A percentile compares a stretch with the other conserved stretches of the same genome.
These are phyloP conservation scores for Macrophomina pseudophaseolina DNA, from an alignment of 2,329 filamentous ascomycete species.

Conservation along the genomic window DNA sequence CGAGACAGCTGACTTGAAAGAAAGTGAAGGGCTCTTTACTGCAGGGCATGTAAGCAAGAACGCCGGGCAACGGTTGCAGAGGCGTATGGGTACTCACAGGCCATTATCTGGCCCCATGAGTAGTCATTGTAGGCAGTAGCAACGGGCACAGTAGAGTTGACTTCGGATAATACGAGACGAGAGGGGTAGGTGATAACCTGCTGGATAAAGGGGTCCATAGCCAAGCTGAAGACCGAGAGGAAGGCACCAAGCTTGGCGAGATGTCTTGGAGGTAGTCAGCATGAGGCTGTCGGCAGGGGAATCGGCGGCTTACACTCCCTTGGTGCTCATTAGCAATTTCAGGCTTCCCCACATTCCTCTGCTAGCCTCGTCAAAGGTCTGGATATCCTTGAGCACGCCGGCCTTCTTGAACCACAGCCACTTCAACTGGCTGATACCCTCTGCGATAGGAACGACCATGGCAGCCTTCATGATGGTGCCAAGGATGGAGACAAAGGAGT, in stretches of 20 bases:
- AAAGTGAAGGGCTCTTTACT: conserved; percentile 12
- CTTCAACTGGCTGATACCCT: conserved; percentile 45
- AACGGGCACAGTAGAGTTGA: conserved; percentile 13
- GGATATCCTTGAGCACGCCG: conserved; percentile 21
- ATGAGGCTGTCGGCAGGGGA: background rate
- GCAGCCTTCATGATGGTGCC: conserved; percentile 39
- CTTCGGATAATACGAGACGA: background rate
- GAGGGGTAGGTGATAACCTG: conserved; percentile 26
- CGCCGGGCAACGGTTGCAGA: background rate
- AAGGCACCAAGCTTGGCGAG: conserved; percentile 27
- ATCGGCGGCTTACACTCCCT: conserved; percentile 5
- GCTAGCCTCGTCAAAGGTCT: conserved; percentile 25
- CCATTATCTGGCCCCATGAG: background rate
- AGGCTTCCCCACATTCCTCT: conserved; percentile 13
- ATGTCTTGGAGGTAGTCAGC: background rate
- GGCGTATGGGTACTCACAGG: background rate
- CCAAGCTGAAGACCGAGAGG: conserved; percentile 26
- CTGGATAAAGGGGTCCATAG: conserved; percentile 29
- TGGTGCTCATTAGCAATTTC: conserved; percentile 13
- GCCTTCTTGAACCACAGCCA: conserved; percentile 39
- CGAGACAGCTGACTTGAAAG: conserved; percentile 16
- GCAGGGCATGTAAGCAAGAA: background rate
- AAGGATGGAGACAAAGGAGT: conserved; percentile 43
- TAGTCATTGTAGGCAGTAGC: background rate
- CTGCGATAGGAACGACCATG: conserved; percentile 39